A percentile compares a stretch with the other conserved stretches of the same genome.
Evolutionary conservation across 1,139 yeast species (phyloP).

Genomic region (Geotrichum fermentans): DNA sequence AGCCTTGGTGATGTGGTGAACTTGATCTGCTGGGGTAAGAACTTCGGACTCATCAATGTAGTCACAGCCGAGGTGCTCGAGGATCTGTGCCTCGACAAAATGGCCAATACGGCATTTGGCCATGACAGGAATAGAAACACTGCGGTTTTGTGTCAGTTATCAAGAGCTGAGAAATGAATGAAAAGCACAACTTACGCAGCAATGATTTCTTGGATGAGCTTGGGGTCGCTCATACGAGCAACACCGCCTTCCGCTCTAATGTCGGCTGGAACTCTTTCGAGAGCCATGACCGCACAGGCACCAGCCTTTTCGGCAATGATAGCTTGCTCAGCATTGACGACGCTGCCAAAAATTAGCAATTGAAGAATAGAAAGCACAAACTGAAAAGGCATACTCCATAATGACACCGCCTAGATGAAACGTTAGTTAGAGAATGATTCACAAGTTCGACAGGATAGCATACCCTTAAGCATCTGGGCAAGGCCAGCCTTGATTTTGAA

Average conservation of each 20-base stretch:
- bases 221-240: conserved; percentile 84
- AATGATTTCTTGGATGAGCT: conserved; percentile 74
- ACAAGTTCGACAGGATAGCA: neutral
- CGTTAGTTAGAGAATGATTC: neutral
- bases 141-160: conserved; percentile 8
- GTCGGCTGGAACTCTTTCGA: conserved; percentile 83
- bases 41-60: conserved; percentile 83
- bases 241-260: conserved; percentile 81
- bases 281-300: conserved; percentile 88
- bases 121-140: conserved; percentile 55
- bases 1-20: conserved; percentile 58
- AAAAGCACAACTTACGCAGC: conserved; percentile 38
- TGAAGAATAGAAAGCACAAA: neutral
- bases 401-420: conserved; percentile 46
- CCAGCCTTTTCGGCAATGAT: conserved; percentile 76
- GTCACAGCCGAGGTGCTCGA: conserved; percentile 69
- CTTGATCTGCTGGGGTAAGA: conserved; percentile 74
- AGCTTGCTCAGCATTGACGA: conserved; percentile 56
- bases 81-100: conserved; percentile 74
- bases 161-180: neutral
- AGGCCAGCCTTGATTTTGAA: conserved; percentile 60
- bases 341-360: conserved; percentile 28
- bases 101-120: conserved; percentile 88
- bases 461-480: conserved; percentile 82
- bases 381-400: conserved; percentile 41